These are phyloP conservation scores for Magnolia changhungtana DNA, from an alignment of 164 flowering plant species.

Conservation along the genomic window DNA sequence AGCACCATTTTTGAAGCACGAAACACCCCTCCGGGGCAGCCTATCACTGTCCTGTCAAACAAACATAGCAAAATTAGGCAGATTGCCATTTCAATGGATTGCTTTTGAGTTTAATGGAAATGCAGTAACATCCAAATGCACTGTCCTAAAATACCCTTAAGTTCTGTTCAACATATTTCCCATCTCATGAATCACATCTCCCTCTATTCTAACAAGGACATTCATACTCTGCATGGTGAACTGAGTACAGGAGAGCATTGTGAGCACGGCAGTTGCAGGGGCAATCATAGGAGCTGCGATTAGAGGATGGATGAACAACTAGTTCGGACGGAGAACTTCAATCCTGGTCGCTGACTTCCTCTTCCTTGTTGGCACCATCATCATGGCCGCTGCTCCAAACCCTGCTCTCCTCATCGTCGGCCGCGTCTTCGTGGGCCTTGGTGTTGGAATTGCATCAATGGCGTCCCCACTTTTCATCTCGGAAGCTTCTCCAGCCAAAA, in stretches of 20 bases:
- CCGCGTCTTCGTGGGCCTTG: conserved; percentile 53
- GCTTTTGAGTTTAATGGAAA: no score
- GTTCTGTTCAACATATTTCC: background rate
- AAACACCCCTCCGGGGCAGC: no score
- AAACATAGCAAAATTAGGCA: no score
- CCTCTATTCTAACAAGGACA: background rate
- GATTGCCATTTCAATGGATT: no score
- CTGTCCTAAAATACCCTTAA: no score
- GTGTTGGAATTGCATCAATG: conserved; percentile 76
- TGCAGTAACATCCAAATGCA: no score
- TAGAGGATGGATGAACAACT: conserved; percentile 62
- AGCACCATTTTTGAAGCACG: no score
- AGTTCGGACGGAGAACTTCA: conserved; percentile 39
- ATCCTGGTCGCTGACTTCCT: conserved; percentile 52
- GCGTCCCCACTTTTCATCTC: conserved; percentile 67
- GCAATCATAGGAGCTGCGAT: conserved; percentile 66
- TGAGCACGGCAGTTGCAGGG: conserved; percentile 68
- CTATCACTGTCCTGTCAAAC: no score
- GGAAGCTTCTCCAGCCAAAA: conserved; percentile 58
- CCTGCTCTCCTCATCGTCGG: conserved; percentile 50
- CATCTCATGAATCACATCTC: background rate
- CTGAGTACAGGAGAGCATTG: conserved; percentile 49
- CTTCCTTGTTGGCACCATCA: conserved; percentile 53
- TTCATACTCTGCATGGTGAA: background rate
- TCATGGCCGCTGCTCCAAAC: conserved; percentile 56